These are phyloP conservation scores for Bullera alba DNA, from an alignment of 768 basidiomycete genomes.

Conservation along the genomic window DNA sequence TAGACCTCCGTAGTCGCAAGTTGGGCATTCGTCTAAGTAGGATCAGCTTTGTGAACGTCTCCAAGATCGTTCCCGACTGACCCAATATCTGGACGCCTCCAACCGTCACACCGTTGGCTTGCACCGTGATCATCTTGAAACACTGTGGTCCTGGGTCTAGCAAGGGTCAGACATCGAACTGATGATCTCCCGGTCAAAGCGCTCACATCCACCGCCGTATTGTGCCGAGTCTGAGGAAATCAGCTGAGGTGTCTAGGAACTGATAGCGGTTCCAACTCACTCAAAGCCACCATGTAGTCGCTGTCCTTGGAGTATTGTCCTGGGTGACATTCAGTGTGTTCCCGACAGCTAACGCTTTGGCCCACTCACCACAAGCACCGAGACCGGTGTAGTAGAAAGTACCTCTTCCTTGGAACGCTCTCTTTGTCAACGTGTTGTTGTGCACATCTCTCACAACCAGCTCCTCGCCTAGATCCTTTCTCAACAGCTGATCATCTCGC, in stretches of 20 bases:
- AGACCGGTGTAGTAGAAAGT: constrained; percentile 21
- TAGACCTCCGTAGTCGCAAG: constrained; percentile 32
- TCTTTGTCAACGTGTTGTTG: background rate
- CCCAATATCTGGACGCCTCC: constrained; percentile 29
- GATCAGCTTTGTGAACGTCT: background rate
- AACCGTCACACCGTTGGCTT: constrained; percentile 29
- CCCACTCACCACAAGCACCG: constrained; percentile 18
- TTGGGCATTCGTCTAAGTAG: constrained; percentile 35
- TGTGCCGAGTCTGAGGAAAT: constrained; percentile 21
- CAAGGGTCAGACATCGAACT: background rate
- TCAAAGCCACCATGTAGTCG: constrained; percentile 36
- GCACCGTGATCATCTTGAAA: constrained; percentile 34
- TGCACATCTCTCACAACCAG: background rate
- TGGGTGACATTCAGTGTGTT: background rate
- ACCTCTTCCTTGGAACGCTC: constrained; percentile 13
- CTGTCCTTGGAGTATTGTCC: constrained; percentile 27
- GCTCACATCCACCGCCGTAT: constrained; percentile 37
- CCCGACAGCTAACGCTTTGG: background rate
- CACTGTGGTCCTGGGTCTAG: constrained; percentile 40
- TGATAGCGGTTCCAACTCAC: constrained; percentile 5
- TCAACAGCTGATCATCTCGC: too few relatives aligned
- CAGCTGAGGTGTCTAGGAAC: background rate
- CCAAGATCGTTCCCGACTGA: constrained; percentile 4
- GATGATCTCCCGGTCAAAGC: background rate
- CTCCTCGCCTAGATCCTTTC: background rate